Evolutionary conservation across 345 rosid species (phyloP).

Genomic region (Luvunga scandens): DNA sequence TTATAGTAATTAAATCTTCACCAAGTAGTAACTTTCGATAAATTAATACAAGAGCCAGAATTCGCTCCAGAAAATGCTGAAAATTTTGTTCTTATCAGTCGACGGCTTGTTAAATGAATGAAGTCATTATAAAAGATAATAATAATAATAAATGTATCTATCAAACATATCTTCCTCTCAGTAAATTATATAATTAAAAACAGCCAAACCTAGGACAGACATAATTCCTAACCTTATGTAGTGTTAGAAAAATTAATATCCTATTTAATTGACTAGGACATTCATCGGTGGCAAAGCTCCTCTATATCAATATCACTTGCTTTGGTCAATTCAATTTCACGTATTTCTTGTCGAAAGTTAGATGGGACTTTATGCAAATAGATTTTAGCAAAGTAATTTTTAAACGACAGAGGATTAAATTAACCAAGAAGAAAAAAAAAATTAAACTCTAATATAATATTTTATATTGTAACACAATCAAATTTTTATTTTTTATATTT

Average conservation of each 20-base stretch:
- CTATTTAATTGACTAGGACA: constrained; percentile 10
- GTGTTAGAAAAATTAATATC: neutral
- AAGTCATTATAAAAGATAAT: neutral
- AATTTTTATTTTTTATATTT: no score
- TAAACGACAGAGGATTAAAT: no score
- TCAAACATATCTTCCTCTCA: neutral
- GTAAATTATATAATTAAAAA: neutral
- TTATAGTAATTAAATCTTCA: neutral
- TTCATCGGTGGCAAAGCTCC: constrained; percentile 4
- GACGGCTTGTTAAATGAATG: neutral
- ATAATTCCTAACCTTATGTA: neutral
- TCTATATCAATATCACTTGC: neutral
- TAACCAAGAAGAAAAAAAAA: no score
- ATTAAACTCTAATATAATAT: no score
- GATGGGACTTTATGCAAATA: neutral
- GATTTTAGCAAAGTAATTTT: no score
- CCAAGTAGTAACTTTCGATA: neutral
- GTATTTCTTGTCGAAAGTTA: neutral
- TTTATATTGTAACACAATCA: no score
- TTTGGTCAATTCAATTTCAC: constrained; percentile 2
- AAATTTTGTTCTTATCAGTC: neutral
- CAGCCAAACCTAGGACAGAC: constrained; percentile 1
- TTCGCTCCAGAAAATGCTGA: neutral
- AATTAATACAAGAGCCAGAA: neutral
- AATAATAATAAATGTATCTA: neutral